Evolutionary conservation across 202 grass and related monocot species (phyloP), one percentile per base, ranked within the genome.

Genomic region (Setaria viridis): DNA sequence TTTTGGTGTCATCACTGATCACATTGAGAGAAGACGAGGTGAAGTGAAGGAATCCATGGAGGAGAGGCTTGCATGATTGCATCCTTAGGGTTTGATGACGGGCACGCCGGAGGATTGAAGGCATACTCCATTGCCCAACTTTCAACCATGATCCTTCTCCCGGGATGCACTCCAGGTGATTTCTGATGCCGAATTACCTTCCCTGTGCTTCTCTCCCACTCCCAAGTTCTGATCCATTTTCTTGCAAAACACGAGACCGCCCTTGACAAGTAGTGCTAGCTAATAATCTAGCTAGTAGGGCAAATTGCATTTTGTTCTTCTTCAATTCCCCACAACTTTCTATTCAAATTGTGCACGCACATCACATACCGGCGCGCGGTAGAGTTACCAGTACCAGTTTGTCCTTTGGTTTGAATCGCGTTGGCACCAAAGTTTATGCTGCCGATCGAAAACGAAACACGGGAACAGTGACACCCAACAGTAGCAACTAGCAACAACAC

Each of bases 401-500:
- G 15, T 83, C 92, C 50, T 81, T 85, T 47, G 75, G 82, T 47
- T 79, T 65, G 67, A 86, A 83, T 46, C 77, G 67, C 15, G 15
- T 47, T 12, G 30, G 25, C 59, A 50, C 29, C 59, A 49, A 8
- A 80, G 7, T 14, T 58, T 16, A 49, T 37, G 80, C 11, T 37
- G 49, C 54, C 66, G 25, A 25, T 25, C 54, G 9, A 19, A 62
- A 79, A 39, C 42, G 2, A 51, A 62, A 41, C 8, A 42, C 29
- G 14, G 15, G 67, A 62, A 49, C 39, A 62, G 67, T 60, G 11
- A 33, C 55, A 14, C 45, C 25, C 67, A 72, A 72, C 80, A 72
- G 55, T 53, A 14, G 77, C 60, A n/a, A 48, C 25, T 25, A 25
- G 6, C 39, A 41, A 41, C 39, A 6, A 6, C 39, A 41, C 72